A percentile compares a stretch with the other conserved stretches of the same genome.
Evolutionary conservation across 1,284 basidiomycete genomes (phyloP).

Genomic region (Apiotrichum porosum): DNA sequence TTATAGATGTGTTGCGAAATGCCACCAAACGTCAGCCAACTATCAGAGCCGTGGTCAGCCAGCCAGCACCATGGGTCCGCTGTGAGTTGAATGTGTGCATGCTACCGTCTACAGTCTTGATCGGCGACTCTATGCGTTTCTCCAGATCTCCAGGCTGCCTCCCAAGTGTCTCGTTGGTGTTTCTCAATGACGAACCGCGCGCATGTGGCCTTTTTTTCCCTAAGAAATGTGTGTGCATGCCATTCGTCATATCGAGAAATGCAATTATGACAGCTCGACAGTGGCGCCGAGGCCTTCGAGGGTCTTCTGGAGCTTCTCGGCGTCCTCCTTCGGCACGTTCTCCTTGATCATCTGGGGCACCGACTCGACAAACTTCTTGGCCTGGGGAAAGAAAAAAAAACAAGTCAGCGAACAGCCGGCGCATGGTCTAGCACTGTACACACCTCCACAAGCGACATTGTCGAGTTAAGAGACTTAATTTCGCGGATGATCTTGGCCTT

Average conservation of each 20-base stretch:
- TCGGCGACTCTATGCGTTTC: too few species aligned
- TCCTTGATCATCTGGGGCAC: constrained; percentile 93
- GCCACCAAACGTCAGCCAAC: too few species aligned
- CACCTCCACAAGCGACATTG: constrained; percentile 92
- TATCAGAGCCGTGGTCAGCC: too few species aligned
- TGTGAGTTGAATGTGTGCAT: constrained; percentile 20
- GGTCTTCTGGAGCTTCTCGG: constrained; percentile 88
- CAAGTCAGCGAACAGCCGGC: neutral
- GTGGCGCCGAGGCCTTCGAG: constrained; percentile 87
- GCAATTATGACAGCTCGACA: constrained; percentile 57
- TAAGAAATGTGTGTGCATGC: neutral
- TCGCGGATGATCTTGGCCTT: constrained; percentile 99
- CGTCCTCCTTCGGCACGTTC: constrained; percentile 93
- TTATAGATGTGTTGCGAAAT: too few species aligned
- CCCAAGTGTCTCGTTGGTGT: neutral
- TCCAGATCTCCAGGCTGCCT: neutral
- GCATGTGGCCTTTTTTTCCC: neutral
- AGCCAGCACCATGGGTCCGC: too few species aligned
- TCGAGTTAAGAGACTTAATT: constrained; percentile 91
- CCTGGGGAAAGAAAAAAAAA: constrained; percentile 53
- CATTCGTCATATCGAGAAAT: neutral
- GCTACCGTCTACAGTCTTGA: neutral
- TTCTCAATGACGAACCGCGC: neutral
- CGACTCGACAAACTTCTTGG: constrained; percentile 99
- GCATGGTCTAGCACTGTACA: constrained; percentile 43